These are phyloP conservation scores for Fomitopsis serialis DNA, from an alignment of 768 basidiomycete genomes.

Conservation along the genomic window DNA sequence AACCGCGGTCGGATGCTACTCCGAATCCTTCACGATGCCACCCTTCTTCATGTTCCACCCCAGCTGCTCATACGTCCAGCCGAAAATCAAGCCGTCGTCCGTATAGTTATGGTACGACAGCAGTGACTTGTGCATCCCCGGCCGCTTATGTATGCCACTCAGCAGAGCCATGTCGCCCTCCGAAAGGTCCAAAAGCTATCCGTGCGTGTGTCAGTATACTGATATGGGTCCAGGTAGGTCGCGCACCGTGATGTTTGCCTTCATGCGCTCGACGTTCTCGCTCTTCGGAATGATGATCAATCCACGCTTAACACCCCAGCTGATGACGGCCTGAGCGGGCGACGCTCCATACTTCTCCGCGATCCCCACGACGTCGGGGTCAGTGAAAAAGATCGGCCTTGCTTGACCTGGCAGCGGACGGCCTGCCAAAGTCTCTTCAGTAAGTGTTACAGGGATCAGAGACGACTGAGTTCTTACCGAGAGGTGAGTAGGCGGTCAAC, in stretches of 20 bases:
- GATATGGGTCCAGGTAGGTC: constrained; percentile 37
- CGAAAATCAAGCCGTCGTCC: constrained; percentile 29
- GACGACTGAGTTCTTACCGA: constrained; percentile 24
- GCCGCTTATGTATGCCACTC: constrained; percentile 51
- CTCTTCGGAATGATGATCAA: constrained; percentile 53
- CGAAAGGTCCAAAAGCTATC: constrained; percentile 56
- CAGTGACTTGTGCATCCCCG: constrained; percentile 35
- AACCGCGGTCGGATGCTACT: too few relatives aligned
- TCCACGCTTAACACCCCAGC: constrained; percentile 52
- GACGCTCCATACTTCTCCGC: constrained; percentile 35
- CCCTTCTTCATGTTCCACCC: constrained; percentile 36
- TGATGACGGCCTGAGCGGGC: constrained; percentile 47
- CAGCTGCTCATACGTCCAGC: constrained; percentile 40
- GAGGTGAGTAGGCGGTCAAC: constrained; percentile 47
- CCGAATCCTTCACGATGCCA: constrained; percentile 19
- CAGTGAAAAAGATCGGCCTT: constrained; percentile 26
- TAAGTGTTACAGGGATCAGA: background rate
- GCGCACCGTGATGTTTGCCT: constrained; percentile 45
- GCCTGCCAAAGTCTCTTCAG: constrained; percentile 16
- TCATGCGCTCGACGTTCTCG: constrained; percentile 37
- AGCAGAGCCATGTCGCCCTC: constrained; percentile 56
- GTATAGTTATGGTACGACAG: constrained; percentile 16
- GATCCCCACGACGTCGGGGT: constrained; percentile 21
- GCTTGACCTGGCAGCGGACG: constrained; percentile 27
- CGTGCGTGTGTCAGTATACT: constrained; percentile 52